Percentiles rank a stretch among this genome's conserved stretches.
These are phyloP conservation scores for Fusarium sp. DNA, from an alignment of 2,329 filamentous ascomycete genomes.

Conservation along the genomic window DNA sequence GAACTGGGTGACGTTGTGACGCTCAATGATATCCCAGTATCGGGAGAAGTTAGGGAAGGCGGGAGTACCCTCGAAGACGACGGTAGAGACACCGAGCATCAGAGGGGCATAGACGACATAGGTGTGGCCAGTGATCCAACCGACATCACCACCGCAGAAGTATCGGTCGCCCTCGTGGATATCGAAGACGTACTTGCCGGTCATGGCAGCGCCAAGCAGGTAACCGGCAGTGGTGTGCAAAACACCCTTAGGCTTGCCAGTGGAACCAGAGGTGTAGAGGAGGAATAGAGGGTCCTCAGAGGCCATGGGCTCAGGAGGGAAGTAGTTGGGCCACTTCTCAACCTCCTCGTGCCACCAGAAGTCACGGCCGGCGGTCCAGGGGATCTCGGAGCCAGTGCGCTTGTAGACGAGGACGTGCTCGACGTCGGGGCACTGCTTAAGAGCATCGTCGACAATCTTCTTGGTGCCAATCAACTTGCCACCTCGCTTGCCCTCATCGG, in stretches of 20 bases:
- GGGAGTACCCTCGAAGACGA: constrained; percentile 97
- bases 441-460: constrained; percentile 97
- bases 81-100: constrained; percentile 90
- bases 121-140: constrained; percentile 99
- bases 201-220: constrained; percentile 90
- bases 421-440: constrained; percentile 95
- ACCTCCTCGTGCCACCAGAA: constrained; percentile 99
- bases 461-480: constrained; percentile 98
- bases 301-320: constrained; percentile 87
- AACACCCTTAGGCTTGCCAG: constrained; percentile 98
- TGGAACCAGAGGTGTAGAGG: constrained; percentile 97
- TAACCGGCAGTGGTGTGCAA: constrained; percentile 98
- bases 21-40: constrained; percentile 98
- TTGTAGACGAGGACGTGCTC: constrained; percentile 90
- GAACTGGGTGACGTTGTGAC: constrained; percentile 96
- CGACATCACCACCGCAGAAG: constrained; percentile 98
- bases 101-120: constrained; percentile 98
- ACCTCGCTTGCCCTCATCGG: constrained; percentile 97
- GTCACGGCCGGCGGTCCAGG: constrained; percentile 89
- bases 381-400: constrained; percentile 92
- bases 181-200: constrained; percentile 98
- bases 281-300: constrained; percentile 97
- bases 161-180: constrained; percentile 93
- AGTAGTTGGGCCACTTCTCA: constrained; percentile 94
- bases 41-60: constrained; percentile 97